Evolutionary conservation across 805 yeast species (phyloP).

Genomic region (Saturnispora hagleri): DNA sequence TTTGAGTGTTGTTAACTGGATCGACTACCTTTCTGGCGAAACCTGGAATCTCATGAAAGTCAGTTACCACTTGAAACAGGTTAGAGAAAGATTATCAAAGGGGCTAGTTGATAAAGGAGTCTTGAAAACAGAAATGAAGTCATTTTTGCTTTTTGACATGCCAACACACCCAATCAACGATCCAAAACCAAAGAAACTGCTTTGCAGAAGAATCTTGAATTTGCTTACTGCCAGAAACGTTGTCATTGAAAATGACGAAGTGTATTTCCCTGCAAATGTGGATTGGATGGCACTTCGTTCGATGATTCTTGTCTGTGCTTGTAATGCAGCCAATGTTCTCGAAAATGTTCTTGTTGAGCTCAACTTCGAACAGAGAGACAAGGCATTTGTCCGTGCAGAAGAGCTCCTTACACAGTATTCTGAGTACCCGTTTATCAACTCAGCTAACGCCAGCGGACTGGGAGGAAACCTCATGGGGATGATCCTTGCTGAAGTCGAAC

Average conservation of each 20-base stretch:
- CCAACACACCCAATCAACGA: slow-evolving; percentile 97
- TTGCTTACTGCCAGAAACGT: slow-evolving; percentile 67
- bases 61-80: slow-evolving; percentile 92
- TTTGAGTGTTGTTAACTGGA: slow-evolving; percentile 81
- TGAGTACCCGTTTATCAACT: slow-evolving; percentile 67
- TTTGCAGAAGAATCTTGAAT: slow-evolving; percentile 62
- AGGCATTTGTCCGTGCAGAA: slow-evolving; percentile 90
- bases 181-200: slow-evolving; percentile 70
- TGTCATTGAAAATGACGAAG: slow-evolving; percentile 41
- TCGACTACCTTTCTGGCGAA: slow-evolving; percentile 87
- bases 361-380: slow-evolving; percentile 82
- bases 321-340: slow-evolving; percentile 93
- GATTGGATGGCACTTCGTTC: slow-evolving; percentile 69
- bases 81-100: slow-evolving; percentile 90
- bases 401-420: slow-evolving; percentile 75
- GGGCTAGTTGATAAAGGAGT: slow-evolving; percentile 97
- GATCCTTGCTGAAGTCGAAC: slow-evolving; percentile 42
- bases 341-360: slow-evolving; percentile 76
- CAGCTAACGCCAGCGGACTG: slow-evolving; percentile 41
- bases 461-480: slow-evolving; percentile 58
- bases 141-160: slow-evolving; percentile 92
- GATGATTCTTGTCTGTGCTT: slow-evolving; percentile 73
- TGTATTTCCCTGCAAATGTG: slow-evolving; percentile 60
- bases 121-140: slow-evolving; percentile 89
- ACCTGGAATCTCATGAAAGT: slow-evolving; percentile 96